Evolutionary conservation across 2,329 filamentous ascomycete genomes (phyloP), one percentile per base, ranked within the genome.

Genomic region (Acrodontium crateriforme): DNA sequence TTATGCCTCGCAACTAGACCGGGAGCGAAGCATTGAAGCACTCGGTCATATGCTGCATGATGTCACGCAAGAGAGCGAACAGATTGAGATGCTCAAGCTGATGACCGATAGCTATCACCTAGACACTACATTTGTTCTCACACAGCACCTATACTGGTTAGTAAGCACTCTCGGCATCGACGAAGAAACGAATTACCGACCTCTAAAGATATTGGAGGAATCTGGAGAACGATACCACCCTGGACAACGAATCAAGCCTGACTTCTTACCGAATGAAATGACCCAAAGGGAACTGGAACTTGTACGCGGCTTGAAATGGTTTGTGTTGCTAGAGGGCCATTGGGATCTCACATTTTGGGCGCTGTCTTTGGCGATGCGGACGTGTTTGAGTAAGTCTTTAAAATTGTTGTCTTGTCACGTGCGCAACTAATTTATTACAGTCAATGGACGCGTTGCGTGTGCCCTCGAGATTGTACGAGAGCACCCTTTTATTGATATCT

Each of bases 231-330:
- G 10, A 5, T 42, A 59, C 16, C 63, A 62, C 38, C 59, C 61
- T 17, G 71, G 78, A 16, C 68, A 74, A 18, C 63, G 69, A n/a
- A 68, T 92, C 30, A 73, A 67, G 47, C 59, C 67, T 5, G 72
- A 78, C 34, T 80, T 92, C 45, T 71, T 85, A 15, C 36, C 28
- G 38, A 69, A 72, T 2, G 62, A 72, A 9, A 34, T 55, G 7
- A 58, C 74, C 7, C 64, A 72, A 6, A 55, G 64, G 23, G 70
- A 78, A 34, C 76, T 87, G 37, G 71, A 77, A 18, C 64, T 93
- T 28, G 82, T 94, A 24, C 69, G 78, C 31, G 74, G 79, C 19
- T 58, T 94, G 34, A 80, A 91, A 47, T 95, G 87, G 85, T 75
- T 87, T 50, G 59, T 81, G 32, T 66, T 81, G 31, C 68, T 87